Evolutionary conservation across 1,284 basidiomycete genomes (phyloP), one percentile per base, ranked within the genome.

Genomic region (Waitea zeae): DNA sequence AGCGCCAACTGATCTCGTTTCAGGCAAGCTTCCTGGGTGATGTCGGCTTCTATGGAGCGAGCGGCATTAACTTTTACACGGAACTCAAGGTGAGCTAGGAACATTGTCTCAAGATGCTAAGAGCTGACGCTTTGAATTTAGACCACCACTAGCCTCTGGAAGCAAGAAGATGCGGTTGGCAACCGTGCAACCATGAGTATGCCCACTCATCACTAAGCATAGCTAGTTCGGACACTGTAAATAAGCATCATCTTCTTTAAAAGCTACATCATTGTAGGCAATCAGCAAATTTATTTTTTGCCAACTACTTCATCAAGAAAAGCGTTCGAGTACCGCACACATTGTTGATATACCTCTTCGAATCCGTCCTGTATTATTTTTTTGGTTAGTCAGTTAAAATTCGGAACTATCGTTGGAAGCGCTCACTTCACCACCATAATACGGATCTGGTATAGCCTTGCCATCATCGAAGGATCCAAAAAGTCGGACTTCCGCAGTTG

Each of bases 21-120:
- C 32, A 65, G 63, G 87, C 69, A 30, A 86, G 81, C 45, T 80
- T 83, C 44, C 58, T 93, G 40, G 93, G 93, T 19, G 86, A 90
- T 47, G 70, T 87, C 34, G 74, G 77, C 9, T 88, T 95, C 61
- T 93, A 93, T 47, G 89, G 90, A 20, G 81, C 80, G 57, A 79
- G 80, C 42, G 86, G 81, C 14, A 66, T 90, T 54, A 82, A 83
- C 52, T 92, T 92, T 57, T 92, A 87, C 52, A 92, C 88, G 4
- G 82, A 88, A 54, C 82, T 80, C 52, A 86, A 86, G 69, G 78
- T 73, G 46, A 32, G 46, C 35, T 1, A 34, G n/a, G n/a, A n/a
- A n/a, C 22, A 7, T 26, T 26, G 7, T 26, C 22, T 26, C 22
- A n/a, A 7, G n/a, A 7, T 26, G 7, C n/a, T n/a, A 26, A 26